Evolutionary conservation across 2,329 filamentous ascomycete genomes (phyloP).

Genomic region (Ophiostoma sp.): DNA sequence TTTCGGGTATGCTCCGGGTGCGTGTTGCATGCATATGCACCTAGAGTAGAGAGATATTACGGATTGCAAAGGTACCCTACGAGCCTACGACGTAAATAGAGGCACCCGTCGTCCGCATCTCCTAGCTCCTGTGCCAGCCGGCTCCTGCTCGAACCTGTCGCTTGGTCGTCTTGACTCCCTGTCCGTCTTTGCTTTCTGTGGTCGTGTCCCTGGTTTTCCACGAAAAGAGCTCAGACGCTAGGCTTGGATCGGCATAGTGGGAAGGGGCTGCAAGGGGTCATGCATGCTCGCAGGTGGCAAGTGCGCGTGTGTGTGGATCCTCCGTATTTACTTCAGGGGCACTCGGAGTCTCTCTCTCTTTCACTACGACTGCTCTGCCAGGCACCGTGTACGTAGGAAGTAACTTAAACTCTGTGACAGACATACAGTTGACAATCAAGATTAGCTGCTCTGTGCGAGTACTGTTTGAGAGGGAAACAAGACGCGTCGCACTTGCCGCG

Average conservation of each 20-base stretch:
- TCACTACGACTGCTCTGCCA: constrained; percentile 5
- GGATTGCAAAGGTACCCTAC: neutral
- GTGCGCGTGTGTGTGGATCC: neutral
- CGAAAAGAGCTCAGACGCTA: constrained; percentile 11
- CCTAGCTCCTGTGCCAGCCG: neutral
- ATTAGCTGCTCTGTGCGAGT: neutral
- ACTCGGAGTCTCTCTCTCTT: neutral
- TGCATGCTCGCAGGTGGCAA: constrained; percentile 11
- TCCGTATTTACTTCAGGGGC: constrained; percentile 10
- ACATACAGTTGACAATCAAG: neutral
- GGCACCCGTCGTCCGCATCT: no score
- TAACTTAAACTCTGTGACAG: neutral
- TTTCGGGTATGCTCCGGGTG: neutral
- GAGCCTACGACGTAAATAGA: neutral
- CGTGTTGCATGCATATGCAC: constrained; percentile 7
- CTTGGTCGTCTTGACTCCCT: neutral
- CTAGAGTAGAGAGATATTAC: neutral
- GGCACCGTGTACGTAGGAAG: constrained; percentile 1
- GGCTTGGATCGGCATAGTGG: neutral
- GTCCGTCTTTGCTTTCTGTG: neutral
- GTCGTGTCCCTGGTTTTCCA: neutral
- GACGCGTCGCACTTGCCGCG: constrained; percentile 10
- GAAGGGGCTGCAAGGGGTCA: constrained; percentile 3
- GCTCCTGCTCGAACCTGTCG: neutral
- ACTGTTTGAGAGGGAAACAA: neutral